Percentiles rank a stretch among this genome's conserved stretches.
phyloP scores from a whole-genome alignment of 2,329 filamentous ascomycete species.

The Alternaria panax region DNA sequence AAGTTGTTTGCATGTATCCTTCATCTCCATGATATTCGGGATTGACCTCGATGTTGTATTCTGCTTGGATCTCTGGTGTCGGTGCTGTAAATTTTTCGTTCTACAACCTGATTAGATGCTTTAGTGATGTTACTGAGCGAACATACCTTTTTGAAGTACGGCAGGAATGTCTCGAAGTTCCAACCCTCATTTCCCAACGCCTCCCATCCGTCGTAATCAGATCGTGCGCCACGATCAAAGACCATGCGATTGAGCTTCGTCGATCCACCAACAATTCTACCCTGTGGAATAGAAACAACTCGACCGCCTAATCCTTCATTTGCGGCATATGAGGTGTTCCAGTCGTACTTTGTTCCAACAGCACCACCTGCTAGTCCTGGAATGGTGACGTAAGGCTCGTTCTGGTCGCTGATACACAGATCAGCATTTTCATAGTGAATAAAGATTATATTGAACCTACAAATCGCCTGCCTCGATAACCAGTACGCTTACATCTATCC shows the following conservation, averaged over 20 bases:
- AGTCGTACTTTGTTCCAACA: constrained; percentile 36
- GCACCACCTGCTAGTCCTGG: constrained; percentile 35
- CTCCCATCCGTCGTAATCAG: constrained; percentile 45
- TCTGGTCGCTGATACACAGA: constrained; percentile 20
- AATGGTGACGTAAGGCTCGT: constrained; percentile 33
- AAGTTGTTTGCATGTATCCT: constrained; percentile 30
- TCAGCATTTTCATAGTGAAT: constrained; percentile 7
- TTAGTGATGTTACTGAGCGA: not conserved
- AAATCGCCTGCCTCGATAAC: constrained; percentile 35
- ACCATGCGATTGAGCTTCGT: constrained; percentile 52
- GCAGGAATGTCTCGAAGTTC: constrained; percentile 37
- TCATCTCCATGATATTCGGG: constrained; percentile 20
- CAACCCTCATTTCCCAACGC: constrained; percentile 35
- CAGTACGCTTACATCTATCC: constrained; percentile 26
- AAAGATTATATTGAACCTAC: constrained; percentile 11
- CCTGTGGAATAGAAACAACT: constrained; percentile 20
- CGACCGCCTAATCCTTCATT: constrained; percentile 22
- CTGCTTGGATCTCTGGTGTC: constrained; percentile 21
- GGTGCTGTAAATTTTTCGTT: constrained; percentile 32
- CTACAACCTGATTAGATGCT: constrained; percentile 17
- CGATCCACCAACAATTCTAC: constrained; percentile 34
- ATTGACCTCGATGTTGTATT: constrained; percentile 30
- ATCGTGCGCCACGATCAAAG: constrained; percentile 36
- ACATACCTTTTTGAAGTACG: constrained; percentile 35
- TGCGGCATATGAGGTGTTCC: constrained; percentile 31